These are phyloP conservation scores for Lepraria neglecta DNA, from an alignment of 495 filamentous ascomycete genomes.

Conservation along the genomic window DNA sequence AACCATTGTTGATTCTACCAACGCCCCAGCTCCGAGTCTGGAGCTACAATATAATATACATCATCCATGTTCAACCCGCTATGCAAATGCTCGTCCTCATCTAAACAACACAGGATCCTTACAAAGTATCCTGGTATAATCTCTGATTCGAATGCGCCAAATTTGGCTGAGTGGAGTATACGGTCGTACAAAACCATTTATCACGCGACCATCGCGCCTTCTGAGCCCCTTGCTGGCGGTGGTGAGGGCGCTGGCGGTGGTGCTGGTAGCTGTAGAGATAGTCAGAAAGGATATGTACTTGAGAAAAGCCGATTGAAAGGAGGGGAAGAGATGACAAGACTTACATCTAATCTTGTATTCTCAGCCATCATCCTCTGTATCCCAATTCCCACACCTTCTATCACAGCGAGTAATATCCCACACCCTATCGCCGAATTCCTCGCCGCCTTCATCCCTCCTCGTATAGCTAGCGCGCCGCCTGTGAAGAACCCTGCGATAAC, in stretches of 20 bases:
- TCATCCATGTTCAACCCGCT: not conserved
- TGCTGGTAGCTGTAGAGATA: conserved; percentile 16
- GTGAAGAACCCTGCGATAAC: conserved; percentile 95
- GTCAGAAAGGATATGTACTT: not conserved
- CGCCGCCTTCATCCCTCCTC: conserved; percentile 82
- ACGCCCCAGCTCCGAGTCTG: not conserved
- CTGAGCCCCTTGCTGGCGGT: conserved; percentile 18
- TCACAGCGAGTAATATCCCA: conserved; percentile 86
- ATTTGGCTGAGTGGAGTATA: conserved; percentile 26
- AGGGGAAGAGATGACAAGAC: conserved; percentile 17
- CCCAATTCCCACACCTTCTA: conserved; percentile 95
- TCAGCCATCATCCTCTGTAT: conserved; percentile 96
- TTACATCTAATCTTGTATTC: conserved; percentile 76
- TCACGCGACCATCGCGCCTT: conserved; percentile 27
- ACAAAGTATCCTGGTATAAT: too few species aligned
- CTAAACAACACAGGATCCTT: not conserved
- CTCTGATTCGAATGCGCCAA: conserved; percentile 1
- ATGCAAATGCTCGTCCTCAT: conserved; percentile 7
- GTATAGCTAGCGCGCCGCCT: conserved; percentile 80
- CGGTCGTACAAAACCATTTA: not conserved
- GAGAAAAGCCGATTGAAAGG: not conserved
- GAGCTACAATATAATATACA: not conserved
- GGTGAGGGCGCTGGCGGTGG: conserved; percentile 23
- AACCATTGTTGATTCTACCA: too few species aligned
- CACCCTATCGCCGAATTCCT: conserved; percentile 94